Evolutionary conservation across 2,329 filamentous ascomycete genomes (phyloP).

Genomic region (Monilinia fructicola): DNA sequence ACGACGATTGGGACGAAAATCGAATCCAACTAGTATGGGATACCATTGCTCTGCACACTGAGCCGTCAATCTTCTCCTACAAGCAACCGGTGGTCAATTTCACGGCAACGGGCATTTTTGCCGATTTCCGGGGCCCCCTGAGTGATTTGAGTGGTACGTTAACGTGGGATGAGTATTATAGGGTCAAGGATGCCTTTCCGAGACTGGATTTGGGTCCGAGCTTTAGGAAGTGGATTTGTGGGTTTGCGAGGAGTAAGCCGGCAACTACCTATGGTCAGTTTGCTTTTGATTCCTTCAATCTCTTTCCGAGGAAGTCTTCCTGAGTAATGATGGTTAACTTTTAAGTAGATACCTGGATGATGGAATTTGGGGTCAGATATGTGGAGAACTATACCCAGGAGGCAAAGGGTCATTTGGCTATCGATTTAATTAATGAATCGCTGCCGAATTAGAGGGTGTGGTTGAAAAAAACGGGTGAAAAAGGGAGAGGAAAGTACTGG

Average conservation of each 20-base stretch:
- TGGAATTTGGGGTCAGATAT: conserved; percentile 23
- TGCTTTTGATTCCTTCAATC: neutral
- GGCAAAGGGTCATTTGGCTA: conserved; percentile 17
- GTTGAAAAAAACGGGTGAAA: neutral
- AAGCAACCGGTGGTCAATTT: conserved; percentile 47
- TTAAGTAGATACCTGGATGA: conserved; percentile 23
- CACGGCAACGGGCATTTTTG: conserved; percentile 40
- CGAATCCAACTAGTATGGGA: conserved; percentile 51
- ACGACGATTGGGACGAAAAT: conserved; percentile 43
- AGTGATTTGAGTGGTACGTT: conserved; percentile 30
- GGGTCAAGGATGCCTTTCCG: conserved; percentile 40
- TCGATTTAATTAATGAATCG: conserved; percentile 11
- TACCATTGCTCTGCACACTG: conserved; percentile 49
- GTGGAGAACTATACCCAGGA: conserved; percentile 22
- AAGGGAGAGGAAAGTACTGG: no score
- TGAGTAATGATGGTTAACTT: neutral
- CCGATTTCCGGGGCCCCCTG: conserved; percentile 44
- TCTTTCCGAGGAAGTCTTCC: neutral
- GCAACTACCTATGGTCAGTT: conserved; percentile 23
- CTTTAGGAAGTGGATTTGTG: conserved; percentile 19
- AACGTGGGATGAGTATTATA: conserved; percentile 40
- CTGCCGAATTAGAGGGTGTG: conserved; percentile 18
- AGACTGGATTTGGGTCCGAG: conserved; percentile 38
- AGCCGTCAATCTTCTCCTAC: conserved; percentile 42
- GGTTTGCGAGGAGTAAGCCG: conserved; percentile 23